phyloP scores from a whole-genome alignment of 1,284 basidiomycete species.

The Puccinia hordei region DNA sequence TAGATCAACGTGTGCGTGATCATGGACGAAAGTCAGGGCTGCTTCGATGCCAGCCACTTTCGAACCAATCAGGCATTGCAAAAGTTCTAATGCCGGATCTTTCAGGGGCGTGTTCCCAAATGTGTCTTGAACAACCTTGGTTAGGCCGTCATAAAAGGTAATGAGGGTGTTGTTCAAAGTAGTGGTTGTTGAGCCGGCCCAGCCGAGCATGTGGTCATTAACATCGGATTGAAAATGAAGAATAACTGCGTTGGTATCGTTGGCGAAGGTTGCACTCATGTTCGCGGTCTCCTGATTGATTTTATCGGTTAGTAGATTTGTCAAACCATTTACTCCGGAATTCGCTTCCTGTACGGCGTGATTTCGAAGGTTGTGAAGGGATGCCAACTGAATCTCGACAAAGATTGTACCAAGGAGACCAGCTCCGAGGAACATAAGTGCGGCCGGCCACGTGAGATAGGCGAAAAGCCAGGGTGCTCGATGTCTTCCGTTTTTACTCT shows the following conservation, averaged over 20 bases:
- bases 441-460: constrained; percentile 39
- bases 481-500: constrained; percentile 1
- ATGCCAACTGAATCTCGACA: constrained; percentile 35
- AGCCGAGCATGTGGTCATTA: constrained; percentile 47
- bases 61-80: constrained; percentile 43
- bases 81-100: constrained; percentile 22
- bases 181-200: constrained; percentile 45
- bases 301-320: constrained; percentile 37
- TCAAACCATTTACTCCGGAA: constrained; percentile 20
- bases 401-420: constrained; percentile 31
- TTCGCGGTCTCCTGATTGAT: constrained; percentile 37
- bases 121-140: constrained; percentile 29
- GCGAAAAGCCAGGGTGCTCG: constrained; percentile 44
- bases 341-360: constrained; percentile 42
- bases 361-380: constrained; percentile 22
- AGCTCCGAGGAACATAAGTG: constrained; percentile 36
- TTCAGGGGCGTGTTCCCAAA: constrained; percentile 45
- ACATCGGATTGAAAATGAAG: constrained; percentile 37
- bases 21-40: constrained; percentile 45
- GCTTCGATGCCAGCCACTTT: constrained; percentile 41
- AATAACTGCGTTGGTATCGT: constrained; percentile 45
- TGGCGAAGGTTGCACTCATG: constrained; percentile 37
- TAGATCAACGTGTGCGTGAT: constrained; percentile 45
- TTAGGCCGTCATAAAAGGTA: constrained; percentile 47
- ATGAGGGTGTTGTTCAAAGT: constrained; percentile 46